Evolutionary conservation across 2,329 filamentous ascomycete species (phyloP), one percentile per base, ranked within the genome.

Genomic region (Magnaporthiopsis rhizophila): DNA sequence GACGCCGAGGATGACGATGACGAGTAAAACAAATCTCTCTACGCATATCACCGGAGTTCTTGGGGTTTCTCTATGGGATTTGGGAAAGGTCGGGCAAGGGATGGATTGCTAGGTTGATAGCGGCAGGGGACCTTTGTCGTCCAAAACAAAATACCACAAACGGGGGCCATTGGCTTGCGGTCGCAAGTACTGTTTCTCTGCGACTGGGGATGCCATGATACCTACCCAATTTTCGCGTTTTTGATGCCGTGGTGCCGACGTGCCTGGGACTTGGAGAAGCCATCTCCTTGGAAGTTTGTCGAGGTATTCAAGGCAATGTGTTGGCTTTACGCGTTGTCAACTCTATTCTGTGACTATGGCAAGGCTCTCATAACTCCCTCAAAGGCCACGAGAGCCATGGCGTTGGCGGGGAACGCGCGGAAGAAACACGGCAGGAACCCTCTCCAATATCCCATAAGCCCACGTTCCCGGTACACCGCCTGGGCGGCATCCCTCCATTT

Each of bases 1-100:
- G 95, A 99, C 80, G 94, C 93, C 79, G 93, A 86, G 74, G 95
- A 98, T 73, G 95, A 99, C 77, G 95, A 99, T 78, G 95, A 99
- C 77, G 95, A 99, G 81, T 99, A 97, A 86, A 88, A 74, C 32
- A 64, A 58, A 30, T 30, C 30, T 24, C 26, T 24, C 28, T 32
- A 34, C 58, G 58, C 58, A 53, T 53, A 53, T 53, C 21, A 53
- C 45, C 21, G 45, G 59, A 36, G 59, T 61, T 58, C 57, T 58
- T 58, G 57, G 57, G 57, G 57, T 58, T 58, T 58, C 57, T 26
- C 24, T 24, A 53, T 53, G 18, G 45, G 45, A 24, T 53, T 53
- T 53, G 45, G 45, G 45, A 53, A 53, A 1, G 45, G 21, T n/a
- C 13, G 7, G 21, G 45, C 45, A 53, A 53, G 18, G 21, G 21